Evolutionary conservation across 78 protist species (phyloP).

Genomic region (Speleostelium caveatum): DNA sequence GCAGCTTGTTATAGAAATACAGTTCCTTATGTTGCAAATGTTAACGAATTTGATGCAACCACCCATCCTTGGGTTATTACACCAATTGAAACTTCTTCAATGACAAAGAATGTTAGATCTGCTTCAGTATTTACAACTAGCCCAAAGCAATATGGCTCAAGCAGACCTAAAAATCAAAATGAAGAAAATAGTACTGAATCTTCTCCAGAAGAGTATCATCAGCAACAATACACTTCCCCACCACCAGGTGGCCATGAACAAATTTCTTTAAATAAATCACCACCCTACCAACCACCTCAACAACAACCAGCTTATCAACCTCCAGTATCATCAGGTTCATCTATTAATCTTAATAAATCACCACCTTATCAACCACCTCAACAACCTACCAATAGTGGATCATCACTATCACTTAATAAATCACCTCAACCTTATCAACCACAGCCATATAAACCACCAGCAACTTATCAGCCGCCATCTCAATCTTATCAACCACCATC

Average conservation of each 20-base stretch:
- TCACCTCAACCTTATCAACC: neutral
- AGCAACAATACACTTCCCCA: slow-evolving; percentile 9
- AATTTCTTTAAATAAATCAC: neutral
- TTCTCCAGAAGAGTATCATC: slow-evolving; percentile 47
- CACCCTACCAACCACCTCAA: neutral
- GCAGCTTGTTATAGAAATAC: neutral
- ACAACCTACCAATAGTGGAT: neutral
- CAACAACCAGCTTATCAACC: neutral
- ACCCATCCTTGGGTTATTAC: slow-evolving; percentile 62
- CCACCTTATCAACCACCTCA: neutral
- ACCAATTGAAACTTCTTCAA: slow-evolving; percentile 13
- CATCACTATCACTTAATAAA: neutral
- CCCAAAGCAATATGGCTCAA: slow-evolving; percentile 5
- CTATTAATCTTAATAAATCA: slow-evolving; percentile 3
- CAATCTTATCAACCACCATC: neutral
- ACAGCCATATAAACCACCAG: neutral
- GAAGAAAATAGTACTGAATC: neutral
- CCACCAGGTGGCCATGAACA: neutral
- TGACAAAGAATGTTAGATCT: slow-evolving; percentile 51
- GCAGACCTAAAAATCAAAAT: no score
- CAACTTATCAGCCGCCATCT: neutral
- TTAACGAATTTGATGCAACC: slow-evolving; percentile 38
- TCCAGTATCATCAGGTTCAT: no score
- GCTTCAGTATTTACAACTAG: slow-evolving; percentile 34
- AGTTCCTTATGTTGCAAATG: neutral